Evolutionary conservation across 495 filamentous ascomycete genomes (phyloP).

Genomic region (Hypomontagnella monticulosa): DNA sequence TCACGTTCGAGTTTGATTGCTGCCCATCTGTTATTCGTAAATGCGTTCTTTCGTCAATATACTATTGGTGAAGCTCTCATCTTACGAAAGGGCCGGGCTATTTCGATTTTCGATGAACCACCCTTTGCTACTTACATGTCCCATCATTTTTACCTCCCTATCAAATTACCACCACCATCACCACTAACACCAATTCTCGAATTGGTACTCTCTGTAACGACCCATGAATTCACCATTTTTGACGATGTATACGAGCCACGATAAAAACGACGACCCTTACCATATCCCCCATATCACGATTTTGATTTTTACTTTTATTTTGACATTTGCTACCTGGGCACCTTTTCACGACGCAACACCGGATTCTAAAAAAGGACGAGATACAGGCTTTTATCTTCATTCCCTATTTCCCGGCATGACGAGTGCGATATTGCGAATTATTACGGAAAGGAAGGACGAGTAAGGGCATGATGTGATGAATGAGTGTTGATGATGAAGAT

Average conservation of each 20-base stretch:
- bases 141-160: not conserved
- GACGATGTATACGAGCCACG: constrained; percentile 41
- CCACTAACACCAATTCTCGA: not conserved
- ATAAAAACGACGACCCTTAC: constrained; percentile 27
- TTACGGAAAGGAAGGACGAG: not conserved
- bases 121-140: not conserved
- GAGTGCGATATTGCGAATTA: not conserved
- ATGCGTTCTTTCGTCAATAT: not conserved
- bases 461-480: constrained; percentile 2
- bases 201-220: constrained; percentile 13
- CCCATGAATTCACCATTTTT: constrained; percentile 4
- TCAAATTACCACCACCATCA: not conserved
- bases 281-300: constrained; percentile 32
- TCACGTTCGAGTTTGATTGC: constrained; percentile 12
- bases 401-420: not conserved
- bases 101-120: too few relatives aligned
- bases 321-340: constrained; percentile 1
- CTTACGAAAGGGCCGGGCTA: too few relatives aligned
- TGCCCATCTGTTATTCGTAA: too few relatives aligned
- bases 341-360: constrained; percentile 16
- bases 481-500: not conserved
- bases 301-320: constrained; percentile 19
- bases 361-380: constrained; percentile 21
- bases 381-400: constrained; percentile 32
- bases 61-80: not conserved